phyloP scores from a whole-genome alignment of 495 filamentous ascomycete species.

The Gamarada debralockiae region DNA sequence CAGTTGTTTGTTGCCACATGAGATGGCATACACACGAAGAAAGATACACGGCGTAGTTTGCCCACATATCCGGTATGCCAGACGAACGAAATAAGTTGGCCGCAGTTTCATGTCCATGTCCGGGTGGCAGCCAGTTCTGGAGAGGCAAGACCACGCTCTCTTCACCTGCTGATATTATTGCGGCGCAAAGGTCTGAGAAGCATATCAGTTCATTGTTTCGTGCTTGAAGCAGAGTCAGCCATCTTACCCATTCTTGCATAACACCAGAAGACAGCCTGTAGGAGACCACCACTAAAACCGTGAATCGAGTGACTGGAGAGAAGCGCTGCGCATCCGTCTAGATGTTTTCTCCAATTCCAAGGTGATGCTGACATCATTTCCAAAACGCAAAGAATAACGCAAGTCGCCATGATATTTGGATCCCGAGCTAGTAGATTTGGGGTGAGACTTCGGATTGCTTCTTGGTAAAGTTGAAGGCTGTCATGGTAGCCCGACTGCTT shows the following conservation, averaged over 20 bases:
- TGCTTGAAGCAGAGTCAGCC: not conserved
- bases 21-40: slow-evolving; percentile 39
- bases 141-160: slow-evolving; percentile 38
- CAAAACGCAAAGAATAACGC: slow-evolving; percentile 39
- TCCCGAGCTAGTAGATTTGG: slow-evolving; percentile 38
- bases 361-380: slow-evolving; percentile 48
- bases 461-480: slow-evolving; percentile 41
- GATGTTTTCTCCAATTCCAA: slow-evolving; percentile 42
- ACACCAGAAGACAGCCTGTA: slow-evolving; percentile 47
- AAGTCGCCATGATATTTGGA: slow-evolving; percentile 37
- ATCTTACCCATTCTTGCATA: slow-evolving; percentile 38
- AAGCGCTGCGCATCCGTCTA: slow-evolving; percentile 44
- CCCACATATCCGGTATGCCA: slow-evolving; percentile 11
- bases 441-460: slow-evolving; percentile 36
- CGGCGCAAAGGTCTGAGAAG: slow-evolving; percentile 41
- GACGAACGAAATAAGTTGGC: slow-evolving; percentile 16
- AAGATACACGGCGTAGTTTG: slow-evolving; percentile 45
- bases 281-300: slow-evolving; percentile 36
- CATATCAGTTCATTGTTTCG: not conserved
- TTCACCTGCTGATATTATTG: slow-evolving; percentile 40
- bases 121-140: slow-evolving; percentile 35
- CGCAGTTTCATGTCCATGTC: slow-evolving; percentile 28
- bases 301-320: slow-evolving; percentile 37
- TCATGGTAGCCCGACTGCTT: slow-evolving; percentile 34
- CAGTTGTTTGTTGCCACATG: slow-evolving; percentile 35